Conservation (phyloP, 2,329 filamentous ascomycete genomes). For the Cladophialophora carrionii region DNA sequence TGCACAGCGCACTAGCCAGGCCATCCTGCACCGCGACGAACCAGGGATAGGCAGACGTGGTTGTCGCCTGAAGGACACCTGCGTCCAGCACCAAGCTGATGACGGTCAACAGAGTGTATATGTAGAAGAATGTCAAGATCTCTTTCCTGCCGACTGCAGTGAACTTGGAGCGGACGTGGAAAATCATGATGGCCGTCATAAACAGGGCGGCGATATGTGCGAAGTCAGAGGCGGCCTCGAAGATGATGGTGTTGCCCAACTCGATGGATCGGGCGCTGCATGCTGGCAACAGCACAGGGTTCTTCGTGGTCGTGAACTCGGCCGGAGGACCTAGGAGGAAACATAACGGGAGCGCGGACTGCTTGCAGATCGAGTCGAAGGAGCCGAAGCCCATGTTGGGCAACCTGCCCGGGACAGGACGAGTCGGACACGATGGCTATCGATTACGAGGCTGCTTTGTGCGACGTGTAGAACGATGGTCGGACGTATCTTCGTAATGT, state of each 20-base stretch:
- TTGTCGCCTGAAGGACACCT: constrained; percentile 79
- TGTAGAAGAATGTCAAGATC: constrained; percentile 91
- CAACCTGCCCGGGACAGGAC: constrained; percentile 23
- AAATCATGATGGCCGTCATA: constrained; percentile 97
- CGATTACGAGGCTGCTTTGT: background rate
- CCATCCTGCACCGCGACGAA: constrained; percentile 88
- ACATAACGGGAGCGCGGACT: constrained; percentile 84
- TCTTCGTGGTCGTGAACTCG: constrained; percentile 63
- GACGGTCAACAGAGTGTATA: constrained; percentile 89
- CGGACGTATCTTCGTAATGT: background rate
- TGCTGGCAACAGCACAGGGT: constrained; percentile 78
- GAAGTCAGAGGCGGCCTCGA: constrained; percentile 86
- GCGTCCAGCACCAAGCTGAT: constrained; percentile 88
- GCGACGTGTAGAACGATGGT: background rate
- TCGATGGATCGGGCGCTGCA: constrained; percentile 97
- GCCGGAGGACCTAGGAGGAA: constrained; percentile 72
- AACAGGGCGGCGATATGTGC: constrained; percentile 87
- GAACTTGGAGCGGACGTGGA: constrained; percentile 96
- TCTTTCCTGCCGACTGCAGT: constrained; percentile 82
- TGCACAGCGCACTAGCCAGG: constrained; percentile 80
- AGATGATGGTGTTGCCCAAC: constrained; percentile 97
- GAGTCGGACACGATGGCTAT: background rate
- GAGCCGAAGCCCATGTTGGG: constrained; percentile 83
- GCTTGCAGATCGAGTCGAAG: constrained; percentile 83
- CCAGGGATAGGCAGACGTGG: constrained; percentile 80